A percentile compares a stretch with the other conserved stretches of the same genome.
Conservation (phyloP, 2,329 filamentous ascomycete genomes). For the Podosphaera xanthii region DNA sequence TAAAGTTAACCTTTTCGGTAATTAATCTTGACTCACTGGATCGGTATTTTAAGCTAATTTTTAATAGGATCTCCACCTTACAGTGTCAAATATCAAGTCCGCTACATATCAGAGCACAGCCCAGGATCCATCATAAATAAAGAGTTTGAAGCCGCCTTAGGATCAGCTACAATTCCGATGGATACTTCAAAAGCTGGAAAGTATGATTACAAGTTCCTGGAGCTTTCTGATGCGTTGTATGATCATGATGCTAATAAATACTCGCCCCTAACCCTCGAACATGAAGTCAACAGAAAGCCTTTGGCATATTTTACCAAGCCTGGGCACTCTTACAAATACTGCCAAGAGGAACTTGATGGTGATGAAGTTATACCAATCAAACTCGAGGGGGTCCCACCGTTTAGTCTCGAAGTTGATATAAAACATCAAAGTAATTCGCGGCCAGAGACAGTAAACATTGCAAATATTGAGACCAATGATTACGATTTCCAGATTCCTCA, state of each 20-base stretch:
- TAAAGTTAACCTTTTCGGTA: conserved; percentile 58
- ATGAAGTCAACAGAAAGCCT: conserved; percentile 67
- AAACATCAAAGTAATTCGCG: conserved; percentile 67
- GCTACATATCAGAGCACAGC: conserved; percentile 44
- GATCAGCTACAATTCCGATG: conserved; percentile 58
- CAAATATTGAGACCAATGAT: conserved; percentile 50
- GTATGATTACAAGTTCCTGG: conserved; percentile 69
- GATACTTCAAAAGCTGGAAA: conserved; percentile 64
- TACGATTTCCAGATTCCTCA: conserved; percentile 72
- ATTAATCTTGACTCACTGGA: conserved; percentile 12
- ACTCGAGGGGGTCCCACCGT: conserved; percentile 64
- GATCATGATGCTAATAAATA: conserved; percentile 45
- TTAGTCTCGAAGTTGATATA: conserved; percentile 77
- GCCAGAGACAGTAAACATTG: conserved; percentile 60
- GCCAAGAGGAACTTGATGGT: conserved; percentile 57
- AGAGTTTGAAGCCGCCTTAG: conserved; percentile 53
- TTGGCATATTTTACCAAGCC: conserved; percentile 63
- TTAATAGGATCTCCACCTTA: conserved; percentile 51
- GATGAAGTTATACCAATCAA: conserved; percentile 77
- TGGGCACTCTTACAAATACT: conserved; percentile 88
- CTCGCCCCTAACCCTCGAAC: conserved; percentile 46
- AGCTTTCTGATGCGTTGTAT: conserved; percentile 71
- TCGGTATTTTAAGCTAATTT: not conserved
- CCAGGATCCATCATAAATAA: conserved; percentile 42
- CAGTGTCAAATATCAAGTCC: conserved; percentile 59